Percentiles rank a stretch among this genome's conserved stretches.
Evolutionary conservation across 495 filamentous ascomycete species (phyloP).

Genomic region (Penicillium canariense): DNA sequence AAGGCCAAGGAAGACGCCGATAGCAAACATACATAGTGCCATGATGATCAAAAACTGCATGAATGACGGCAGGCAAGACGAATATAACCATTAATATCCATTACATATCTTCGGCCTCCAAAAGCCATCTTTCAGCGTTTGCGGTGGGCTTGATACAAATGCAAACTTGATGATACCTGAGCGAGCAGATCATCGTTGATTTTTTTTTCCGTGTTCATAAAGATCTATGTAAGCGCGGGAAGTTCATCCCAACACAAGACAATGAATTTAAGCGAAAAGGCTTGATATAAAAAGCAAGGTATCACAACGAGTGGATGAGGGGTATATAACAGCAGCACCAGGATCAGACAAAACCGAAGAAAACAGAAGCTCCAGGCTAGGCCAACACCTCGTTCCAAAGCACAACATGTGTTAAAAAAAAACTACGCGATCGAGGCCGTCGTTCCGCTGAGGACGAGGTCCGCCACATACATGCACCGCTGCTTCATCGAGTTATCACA

Average conservation of each 20-base stretch:
- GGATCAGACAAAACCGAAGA: neutral
- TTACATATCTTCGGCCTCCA: too few species aligned
- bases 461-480: slow-evolving; percentile 33
- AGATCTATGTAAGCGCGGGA: too few species aligned
- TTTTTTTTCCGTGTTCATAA: too few species aligned
- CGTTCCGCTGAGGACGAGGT: slow-evolving; percentile 27
- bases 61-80: too few species aligned
- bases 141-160: too few species aligned
- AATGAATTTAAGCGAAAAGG: neutral
- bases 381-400: neutral
- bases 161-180: too few species aligned
- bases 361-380: neutral
- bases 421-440: slow-evolving; percentile 25
- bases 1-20: neutral
- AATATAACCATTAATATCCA: too few species aligned
- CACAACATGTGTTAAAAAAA: neutral
- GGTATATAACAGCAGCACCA: neutral
- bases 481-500: slow-evolving; percentile 32
- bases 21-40: too few species aligned
- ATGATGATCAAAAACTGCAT: too few species aligned
- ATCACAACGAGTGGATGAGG: neutral
- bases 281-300: neutral
- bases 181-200: too few species aligned
- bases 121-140: too few species aligned
- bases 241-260: too few species aligned